Percentiles rank a stretch among this genome's conserved stretches.
Conservation (phyloP, 1,284 basidiomycete species). For the Ustilago cynodontis region DNA sequence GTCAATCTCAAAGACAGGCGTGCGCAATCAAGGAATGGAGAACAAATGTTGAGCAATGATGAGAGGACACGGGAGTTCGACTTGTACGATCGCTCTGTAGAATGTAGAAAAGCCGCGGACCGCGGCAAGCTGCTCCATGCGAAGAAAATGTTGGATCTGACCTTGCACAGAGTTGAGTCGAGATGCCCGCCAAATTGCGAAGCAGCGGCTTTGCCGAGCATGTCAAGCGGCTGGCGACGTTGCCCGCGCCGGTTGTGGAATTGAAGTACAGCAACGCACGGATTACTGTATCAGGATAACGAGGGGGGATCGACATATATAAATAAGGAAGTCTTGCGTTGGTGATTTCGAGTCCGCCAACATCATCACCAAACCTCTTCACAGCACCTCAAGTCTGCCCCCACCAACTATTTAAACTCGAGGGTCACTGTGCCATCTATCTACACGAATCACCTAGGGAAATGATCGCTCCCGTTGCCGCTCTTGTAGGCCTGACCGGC, state of each 20-base stretch:
- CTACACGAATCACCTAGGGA: neutral
- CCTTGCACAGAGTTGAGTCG: too few relatives aligned
- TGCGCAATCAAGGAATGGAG: too few relatives aligned
- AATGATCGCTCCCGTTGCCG: constrained; percentile 32
- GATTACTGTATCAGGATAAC: too few relatives aligned
- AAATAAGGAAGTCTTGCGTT: neutral
- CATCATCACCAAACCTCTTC: neutral
- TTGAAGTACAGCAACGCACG: too few relatives aligned
- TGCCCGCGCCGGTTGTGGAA: too few relatives aligned
- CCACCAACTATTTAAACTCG: neutral
- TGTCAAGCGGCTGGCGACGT: too few relatives aligned
- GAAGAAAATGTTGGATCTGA: neutral
- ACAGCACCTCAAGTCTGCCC: neutral
- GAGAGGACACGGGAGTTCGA: too few relatives aligned
- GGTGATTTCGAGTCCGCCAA: neutral
- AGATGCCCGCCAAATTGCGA: too few relatives aligned
- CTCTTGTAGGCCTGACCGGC: constrained; percentile 35
- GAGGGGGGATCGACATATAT: neutral
- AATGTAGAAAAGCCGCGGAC: neutral
- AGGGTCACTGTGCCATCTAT: neutral
- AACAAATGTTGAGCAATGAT: too few relatives aligned
- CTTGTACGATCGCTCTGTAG: too few relatives aligned
- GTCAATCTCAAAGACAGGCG: too few relatives aligned
- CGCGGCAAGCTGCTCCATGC: neutral
- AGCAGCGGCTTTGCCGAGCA: too few relatives aligned